Conservation (phyloP, 768 basidiomycete species). For the Phylloporus sp. region DNA sequence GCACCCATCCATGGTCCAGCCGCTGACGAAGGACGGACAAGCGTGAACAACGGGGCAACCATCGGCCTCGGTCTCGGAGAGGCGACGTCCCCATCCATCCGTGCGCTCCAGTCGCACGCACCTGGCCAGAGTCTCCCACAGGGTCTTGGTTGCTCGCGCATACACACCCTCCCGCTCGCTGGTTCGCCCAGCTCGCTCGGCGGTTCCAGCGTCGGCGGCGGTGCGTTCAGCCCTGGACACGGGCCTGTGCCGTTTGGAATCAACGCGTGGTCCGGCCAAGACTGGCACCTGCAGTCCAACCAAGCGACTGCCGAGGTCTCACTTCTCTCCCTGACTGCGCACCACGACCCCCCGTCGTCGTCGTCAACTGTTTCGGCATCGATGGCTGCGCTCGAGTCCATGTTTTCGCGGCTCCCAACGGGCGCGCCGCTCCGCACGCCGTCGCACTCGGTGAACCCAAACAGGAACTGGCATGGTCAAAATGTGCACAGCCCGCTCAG, state of each 20-base stretch:
- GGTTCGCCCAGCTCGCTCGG: conserved; percentile 36
- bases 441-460: conserved; percentile 17
- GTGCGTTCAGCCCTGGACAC: conserved; percentile 30
- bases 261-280: conserved; percentile 25
- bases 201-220: conserved; percentile 24
- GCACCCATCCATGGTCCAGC: conserved; percentile 25
- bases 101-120: conserved; percentile 83
- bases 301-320: conserved; percentile 14
- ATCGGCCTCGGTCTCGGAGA: conserved; percentile 25
- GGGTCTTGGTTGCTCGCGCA: conserved; percentile 85
- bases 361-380: conserved; percentile 14
- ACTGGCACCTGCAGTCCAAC: conserved; percentile 29
- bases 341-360: conserved; percentile 15
- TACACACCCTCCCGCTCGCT: conserved; percentile 64
- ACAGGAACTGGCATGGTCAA: conserved; percentile 35
- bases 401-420: conserved; percentile 47
- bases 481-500: conserved; percentile 57
- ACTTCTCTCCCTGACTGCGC: conserved; percentile 23
- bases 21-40: conserved; percentile 24
- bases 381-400: conserved; percentile 41
- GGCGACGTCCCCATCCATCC: conserved; percentile 60
- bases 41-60: conserved; percentile 7
- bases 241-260: conserved; percentile 30
- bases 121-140: conserved; percentile 91
- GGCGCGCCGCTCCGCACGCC: conserved; percentile 27